Evolutionary conservation across 1,284 basidiomycete species (phyloP).

Genomic region (Mycosarcoma mackinlayi): DNA sequence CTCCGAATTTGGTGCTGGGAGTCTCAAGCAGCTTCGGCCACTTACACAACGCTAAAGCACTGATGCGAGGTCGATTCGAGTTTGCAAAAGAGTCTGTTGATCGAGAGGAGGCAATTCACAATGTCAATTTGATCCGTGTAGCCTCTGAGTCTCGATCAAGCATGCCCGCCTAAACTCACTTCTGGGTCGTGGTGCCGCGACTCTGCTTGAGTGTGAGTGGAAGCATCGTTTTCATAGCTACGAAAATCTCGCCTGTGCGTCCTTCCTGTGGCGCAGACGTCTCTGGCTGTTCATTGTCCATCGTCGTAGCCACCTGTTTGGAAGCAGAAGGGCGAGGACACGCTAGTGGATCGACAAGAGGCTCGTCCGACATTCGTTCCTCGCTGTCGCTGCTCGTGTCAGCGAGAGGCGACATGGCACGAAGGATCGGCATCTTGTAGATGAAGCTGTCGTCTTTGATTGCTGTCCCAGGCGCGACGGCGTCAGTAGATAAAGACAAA

Average conservation of each 20-base stretch:
- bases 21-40: neutral
- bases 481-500: neutral
- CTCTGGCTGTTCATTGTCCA: neutral
- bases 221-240: conserved; percentile 8
- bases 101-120: neutral
- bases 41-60: conserved; percentile 44
- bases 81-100: conserved; percentile 31
- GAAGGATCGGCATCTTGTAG: conserved; percentile 44
- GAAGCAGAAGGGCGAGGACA: neutral
- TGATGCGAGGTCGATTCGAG: conserved; percentile 40
- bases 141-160: neutral
- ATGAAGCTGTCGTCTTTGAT: conserved; percentile 10
- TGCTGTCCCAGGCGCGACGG: neutral
- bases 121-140: neutral
- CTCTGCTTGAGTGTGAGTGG: conserved; percentile 12
- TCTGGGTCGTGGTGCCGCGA: neutral
- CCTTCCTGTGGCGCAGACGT: conserved; percentile 22
- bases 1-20: neutral
- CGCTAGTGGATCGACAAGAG: neutral
- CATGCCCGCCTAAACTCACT: neutral
- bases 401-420: conserved; percentile 35
- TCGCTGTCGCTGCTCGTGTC: conserved; percentile 49
- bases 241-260: conserved; percentile 40
- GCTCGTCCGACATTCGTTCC: conserved; percentile 11
- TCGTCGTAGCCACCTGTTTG: neutral